Conservation (phyloP, 148 eudicot species). For the Polygonum aviculare region DNA sequence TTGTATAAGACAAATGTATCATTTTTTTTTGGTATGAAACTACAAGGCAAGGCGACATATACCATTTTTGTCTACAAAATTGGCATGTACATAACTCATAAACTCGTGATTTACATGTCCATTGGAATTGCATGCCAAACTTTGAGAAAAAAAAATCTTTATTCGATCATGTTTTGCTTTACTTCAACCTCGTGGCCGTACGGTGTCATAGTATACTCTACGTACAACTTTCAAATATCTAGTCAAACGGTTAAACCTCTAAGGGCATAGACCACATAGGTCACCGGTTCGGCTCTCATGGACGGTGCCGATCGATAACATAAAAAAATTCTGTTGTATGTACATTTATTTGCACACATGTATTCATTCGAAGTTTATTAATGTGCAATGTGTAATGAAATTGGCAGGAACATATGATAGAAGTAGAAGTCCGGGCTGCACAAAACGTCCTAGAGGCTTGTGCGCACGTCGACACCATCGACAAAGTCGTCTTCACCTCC, state of each 20-base stretch:
- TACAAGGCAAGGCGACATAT: background rate
- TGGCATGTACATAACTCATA: background rate
- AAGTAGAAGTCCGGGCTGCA: constrained; percentile 58
- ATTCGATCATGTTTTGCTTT: too few species aligned
- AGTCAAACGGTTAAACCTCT: too few species aligned
- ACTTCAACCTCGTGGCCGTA: too few species aligned
- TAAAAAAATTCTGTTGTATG: too few species aligned
- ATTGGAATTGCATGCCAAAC: background rate
- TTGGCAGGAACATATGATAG: constrained; percentile 49
- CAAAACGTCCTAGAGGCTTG: constrained; percentile 77
- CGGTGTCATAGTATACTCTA: too few species aligned
- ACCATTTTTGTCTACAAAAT: background rate
- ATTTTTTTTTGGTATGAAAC: background rate
- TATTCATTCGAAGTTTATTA: background rate
- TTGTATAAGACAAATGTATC: background rate
- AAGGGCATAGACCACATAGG: too few species aligned
- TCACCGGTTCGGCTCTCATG: too few species aligned
- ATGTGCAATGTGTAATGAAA: background rate
- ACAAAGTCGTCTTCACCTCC: constrained; percentile 63
- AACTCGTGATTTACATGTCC: background rate
- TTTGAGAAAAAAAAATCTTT: too few species aligned
- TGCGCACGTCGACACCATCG: constrained; percentile 48
- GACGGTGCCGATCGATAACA: too few species aligned
- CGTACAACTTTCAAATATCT: too few species aligned
- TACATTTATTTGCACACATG: too few species aligned